Conservation (phyloP, 2,329 filamentous ascomycete genomes). For the Alternaria sp. region DNA sequence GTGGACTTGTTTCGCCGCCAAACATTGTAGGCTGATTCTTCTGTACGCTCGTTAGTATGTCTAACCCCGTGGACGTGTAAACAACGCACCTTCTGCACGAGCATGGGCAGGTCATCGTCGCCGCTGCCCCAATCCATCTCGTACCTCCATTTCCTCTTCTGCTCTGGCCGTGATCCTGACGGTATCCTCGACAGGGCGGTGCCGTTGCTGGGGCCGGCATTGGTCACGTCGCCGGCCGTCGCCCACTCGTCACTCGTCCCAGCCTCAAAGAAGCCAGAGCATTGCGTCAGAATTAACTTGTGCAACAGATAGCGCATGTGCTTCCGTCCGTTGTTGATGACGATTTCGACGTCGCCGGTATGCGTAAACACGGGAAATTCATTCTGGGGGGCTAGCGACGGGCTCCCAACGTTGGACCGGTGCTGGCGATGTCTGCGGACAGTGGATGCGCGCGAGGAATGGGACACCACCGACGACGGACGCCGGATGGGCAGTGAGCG, state of each 20-base stretch:
- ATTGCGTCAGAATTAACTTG: slow-evolving; percentile 84
- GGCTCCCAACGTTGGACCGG: slow-evolving; percentile 79
- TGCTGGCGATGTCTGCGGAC: slow-evolving; percentile 75
- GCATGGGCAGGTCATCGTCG: slow-evolving; percentile 80
- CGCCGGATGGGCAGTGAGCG: slow-evolving; percentile 66
- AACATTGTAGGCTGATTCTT: slow-evolving; percentile 62
- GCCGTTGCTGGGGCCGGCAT: slow-evolving; percentile 32
- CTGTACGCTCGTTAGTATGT: slow-evolving; percentile 24
- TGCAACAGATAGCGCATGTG: slow-evolving; percentile 89
- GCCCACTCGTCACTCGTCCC: slow-evolving; percentile 84
- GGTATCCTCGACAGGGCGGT: slow-evolving; percentile 52
- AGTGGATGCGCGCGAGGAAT: slow-evolving; percentile 60
- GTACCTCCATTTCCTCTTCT: slow-evolving; percentile 79
- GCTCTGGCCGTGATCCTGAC: slow-evolving; percentile 48
- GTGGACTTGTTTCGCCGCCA: slow-evolving; percentile 55
- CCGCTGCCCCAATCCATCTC: slow-evolving; percentile 80
- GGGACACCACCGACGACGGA: slow-evolving; percentile 70
- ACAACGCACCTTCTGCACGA: slow-evolving; percentile 76
- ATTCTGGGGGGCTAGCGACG: slow-evolving; percentile 75
- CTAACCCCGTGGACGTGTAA: background rate
- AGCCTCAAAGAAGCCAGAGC: slow-evolving; percentile 92
- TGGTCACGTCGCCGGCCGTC: slow-evolving; percentile 45
- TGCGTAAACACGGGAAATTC: slow-evolving; percentile 92
- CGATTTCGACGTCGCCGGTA: slow-evolving; percentile 91
- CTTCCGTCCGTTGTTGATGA: slow-evolving; percentile 72